Conservation (phyloP, 2,329 filamentous ascomycete genomes). For the Sclerotinia nivalis region DNA sequence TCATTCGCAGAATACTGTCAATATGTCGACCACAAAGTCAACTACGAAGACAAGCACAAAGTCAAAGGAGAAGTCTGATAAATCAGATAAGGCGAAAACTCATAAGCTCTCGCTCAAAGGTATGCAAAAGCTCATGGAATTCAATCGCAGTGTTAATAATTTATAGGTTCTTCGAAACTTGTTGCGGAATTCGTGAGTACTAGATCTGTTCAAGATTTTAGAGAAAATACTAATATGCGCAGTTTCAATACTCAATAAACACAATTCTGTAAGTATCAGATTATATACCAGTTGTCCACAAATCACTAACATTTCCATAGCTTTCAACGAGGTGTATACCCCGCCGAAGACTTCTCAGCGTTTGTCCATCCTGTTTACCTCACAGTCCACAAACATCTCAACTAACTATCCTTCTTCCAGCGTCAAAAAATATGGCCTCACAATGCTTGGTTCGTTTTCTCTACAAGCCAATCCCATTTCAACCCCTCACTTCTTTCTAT, state of each 20-base stretch:
- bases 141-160: slow-evolving; percentile 38
- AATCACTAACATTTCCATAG: slow-evolving; percentile 46
- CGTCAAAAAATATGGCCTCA: slow-evolving; percentile 99
- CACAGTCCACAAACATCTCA: not conserved
- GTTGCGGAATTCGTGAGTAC: slow-evolving; percentile 88
- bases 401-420: slow-evolving; percentile 41
- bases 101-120: slow-evolving; percentile 93
- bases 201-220: not conserved
- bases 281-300: not conserved
- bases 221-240: slow-evolving; percentile 28
- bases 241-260: slow-evolving; percentile 98
- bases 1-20: not conserved
- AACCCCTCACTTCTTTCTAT: no score
- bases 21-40: slow-evolving; percentile 10
- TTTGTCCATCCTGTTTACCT: slow-evolving; percentile 47
- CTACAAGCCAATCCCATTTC: not conserved
- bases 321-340: slow-evolving; percentile 84
- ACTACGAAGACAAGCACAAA: slow-evolving; percentile 29
- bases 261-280: slow-evolving; percentile 73
- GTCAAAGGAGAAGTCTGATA: slow-evolving; percentile 46
- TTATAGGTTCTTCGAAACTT: slow-evolving; percentile 70
- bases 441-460: slow-evolving; percentile 45
- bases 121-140: slow-evolving; percentile 46
- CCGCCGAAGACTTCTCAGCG: slow-evolving; percentile 95
- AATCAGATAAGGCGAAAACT: slow-evolving; percentile 73